A percentile compares a stretch with the other conserved stretches of the same genome.
Conservation (phyloP, 441 rosid species). For the Raphanus hybrid region DNA sequence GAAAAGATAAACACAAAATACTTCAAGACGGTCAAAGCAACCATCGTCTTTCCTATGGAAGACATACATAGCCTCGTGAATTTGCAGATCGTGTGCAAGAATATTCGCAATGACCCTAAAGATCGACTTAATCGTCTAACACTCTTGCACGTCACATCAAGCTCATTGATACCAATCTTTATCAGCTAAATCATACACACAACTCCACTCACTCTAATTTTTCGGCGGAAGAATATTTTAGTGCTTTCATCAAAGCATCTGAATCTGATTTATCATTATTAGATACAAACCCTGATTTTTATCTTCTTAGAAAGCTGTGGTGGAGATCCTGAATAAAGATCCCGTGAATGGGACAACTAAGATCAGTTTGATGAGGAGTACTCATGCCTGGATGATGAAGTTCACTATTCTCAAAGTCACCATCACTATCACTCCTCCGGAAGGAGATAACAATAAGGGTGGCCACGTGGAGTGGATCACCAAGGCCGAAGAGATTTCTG, state of each 20-base stretch:
- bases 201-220: no score
- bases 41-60: neutral
- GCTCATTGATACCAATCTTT: no score
- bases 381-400: neutral
- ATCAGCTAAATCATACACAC: no score
- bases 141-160: no score
- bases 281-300: neutral
- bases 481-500: neutral
- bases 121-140: no score
- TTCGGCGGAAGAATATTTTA: no score
- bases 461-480: neutral
- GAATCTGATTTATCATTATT: no score
- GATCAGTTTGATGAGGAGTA: neutral
- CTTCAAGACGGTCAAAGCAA: neutral
- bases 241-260: no score
- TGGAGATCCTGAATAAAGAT: neutral
- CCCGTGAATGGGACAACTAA: neutral
- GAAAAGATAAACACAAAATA: neutral
- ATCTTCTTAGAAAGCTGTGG: neutral
- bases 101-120: no score
- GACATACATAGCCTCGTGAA: neutral
- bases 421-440: neutral
- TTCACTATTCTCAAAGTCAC: neutral
- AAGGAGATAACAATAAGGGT: neutral
- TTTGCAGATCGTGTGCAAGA: no score